Conservation (phyloP, 2,329 filamentous ascomycete species). For the Fusarium sororula region DNA sequence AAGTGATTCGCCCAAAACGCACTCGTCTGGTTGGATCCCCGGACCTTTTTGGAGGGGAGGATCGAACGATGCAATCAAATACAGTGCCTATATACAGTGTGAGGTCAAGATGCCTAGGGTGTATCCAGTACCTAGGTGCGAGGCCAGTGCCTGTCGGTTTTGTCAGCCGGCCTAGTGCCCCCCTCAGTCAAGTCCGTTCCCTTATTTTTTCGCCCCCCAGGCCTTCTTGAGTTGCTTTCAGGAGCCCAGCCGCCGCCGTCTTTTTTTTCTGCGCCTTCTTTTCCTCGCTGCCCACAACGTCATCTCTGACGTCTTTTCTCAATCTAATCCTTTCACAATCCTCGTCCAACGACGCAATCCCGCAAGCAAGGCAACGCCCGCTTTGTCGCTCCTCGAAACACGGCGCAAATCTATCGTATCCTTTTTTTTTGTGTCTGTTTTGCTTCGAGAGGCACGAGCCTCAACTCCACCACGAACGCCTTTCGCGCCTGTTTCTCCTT, state of each 20-base stretch:
- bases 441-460: slow-evolving; percentile 35
- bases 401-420: slow-evolving; percentile 32
- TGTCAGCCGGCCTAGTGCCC: slow-evolving; percentile 31
- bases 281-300: slow-evolving; percentile 53
- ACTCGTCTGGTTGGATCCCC: slow-evolving; percentile 25
- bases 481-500: slow-evolving; percentile 20
- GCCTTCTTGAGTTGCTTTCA: slow-evolving; percentile 36
- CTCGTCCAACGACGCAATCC: slow-evolving; percentile 46
- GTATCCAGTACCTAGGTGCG: background rate
- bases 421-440: background rate
- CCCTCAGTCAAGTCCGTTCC: slow-evolving; percentile 21
- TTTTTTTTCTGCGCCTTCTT: slow-evolving; percentile 50
- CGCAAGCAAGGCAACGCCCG: slow-evolving; percentile 42
- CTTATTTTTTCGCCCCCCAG: slow-evolving; percentile 32
- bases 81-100: slow-evolving; percentile 36
- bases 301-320: slow-evolving; percentile 59
- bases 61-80: slow-evolving; percentile 41
- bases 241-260: slow-evolving; percentile 46
- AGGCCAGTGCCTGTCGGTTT: slow-evolving; percentile 21
- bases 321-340: slow-evolving; percentile 50
- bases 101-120: background rate
- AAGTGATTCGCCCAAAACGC: background rate
- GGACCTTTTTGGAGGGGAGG: slow-evolving; percentile 26
- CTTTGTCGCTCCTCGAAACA: slow-evolving; percentile 37
- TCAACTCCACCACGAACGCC: slow-evolving; percentile 36